Evolutionary conservation across 257 asterid genomes (phyloP).

Genomic region (Verbascum thapsus): DNA sequence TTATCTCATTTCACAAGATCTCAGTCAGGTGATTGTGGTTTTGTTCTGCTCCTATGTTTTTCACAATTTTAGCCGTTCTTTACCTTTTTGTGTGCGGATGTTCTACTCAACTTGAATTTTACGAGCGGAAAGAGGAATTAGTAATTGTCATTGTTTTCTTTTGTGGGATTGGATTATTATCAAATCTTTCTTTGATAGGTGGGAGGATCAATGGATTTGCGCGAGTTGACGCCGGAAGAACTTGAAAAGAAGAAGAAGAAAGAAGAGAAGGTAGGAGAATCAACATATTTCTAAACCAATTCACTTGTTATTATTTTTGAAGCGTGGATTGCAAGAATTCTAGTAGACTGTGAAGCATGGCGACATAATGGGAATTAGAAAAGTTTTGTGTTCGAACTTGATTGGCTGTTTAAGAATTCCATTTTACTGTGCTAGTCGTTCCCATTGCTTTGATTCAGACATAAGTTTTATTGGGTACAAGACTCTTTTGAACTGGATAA

Average conservation of each 20-base stretch:
- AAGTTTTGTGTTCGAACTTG: conserved; percentile 8
- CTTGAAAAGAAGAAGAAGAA: conserved; percentile 90
- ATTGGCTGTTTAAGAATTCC: conserved; percentile 10
- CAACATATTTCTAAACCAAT: neutral
- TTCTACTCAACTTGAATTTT: neutral
- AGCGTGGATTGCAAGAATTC: conserved; percentile 1
- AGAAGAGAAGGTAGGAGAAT: conserved; percentile 74
- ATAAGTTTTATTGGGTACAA: neutral
- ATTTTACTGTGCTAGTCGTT: neutral
- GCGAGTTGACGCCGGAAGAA: conserved; percentile 64
- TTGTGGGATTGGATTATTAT: neutral
- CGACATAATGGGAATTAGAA: neutral
- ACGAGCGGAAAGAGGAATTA: neutral
- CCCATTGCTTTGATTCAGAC: neutral
- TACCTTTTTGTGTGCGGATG: neutral
- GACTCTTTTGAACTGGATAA: neutral
- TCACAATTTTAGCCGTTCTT: neutral
- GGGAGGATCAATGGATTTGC: conserved; percentile 45
- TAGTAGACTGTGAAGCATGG: neutral
- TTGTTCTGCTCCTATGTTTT: neutral
- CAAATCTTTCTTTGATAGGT: conserved; percentile 27
- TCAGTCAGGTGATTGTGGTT: neutral
- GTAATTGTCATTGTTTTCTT: neutral
- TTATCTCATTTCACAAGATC: neutral
- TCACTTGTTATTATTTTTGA: neutral